Percentiles rank a stretch among this genome's conserved stretches.
phyloP scores from a whole-genome alignment of 2,329 filamentous ascomycete species.

The Ilyonectria mors-panacis region DNA sequence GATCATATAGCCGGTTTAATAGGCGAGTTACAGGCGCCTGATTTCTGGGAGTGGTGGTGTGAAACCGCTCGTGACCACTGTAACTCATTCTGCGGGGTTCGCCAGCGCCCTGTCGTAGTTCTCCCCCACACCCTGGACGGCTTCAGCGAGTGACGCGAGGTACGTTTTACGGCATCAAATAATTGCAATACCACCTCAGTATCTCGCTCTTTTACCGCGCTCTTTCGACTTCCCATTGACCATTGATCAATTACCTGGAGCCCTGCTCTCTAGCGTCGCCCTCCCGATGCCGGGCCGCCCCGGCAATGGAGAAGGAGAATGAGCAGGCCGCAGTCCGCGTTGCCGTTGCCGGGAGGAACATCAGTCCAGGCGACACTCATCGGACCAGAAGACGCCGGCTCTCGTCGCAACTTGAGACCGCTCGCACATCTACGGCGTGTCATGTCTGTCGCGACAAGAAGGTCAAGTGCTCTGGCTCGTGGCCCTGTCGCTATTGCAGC shows the following conservation, averaged over 20 bases:
- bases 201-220: background rate
- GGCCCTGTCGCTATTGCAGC: slow-evolving; percentile 34
- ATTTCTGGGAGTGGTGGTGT: background rate
- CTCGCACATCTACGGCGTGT: slow-evolving; percentile 24
- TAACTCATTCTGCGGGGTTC: background rate
- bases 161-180: background rate
- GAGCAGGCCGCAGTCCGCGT: slow-evolving; percentile 1
- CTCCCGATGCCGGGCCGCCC: background rate
- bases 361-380: slow-evolving; percentile 13
- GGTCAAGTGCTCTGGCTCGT: slow-evolving; percentile 36
- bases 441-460: slow-evolving; percentile 27
- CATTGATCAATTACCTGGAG: background rate
- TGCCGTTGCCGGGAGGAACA: background rate
- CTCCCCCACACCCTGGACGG: background rate
- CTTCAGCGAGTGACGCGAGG: background rate
- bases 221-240: background rate
- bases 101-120: background rate
- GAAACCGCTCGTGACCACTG: background rate
- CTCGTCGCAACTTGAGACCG: slow-evolving; percentile 24
- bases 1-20: slow-evolving; percentile 5
- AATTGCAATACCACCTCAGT: background rate
- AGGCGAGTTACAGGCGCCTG: slow-evolving; percentile 3
- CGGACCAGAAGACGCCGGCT: slow-evolving; percentile 23
- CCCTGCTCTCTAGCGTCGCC: background rate
- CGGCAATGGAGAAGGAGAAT: slow-evolving; percentile 5